Conservation (phyloP, 768 basidiomycete species). For the Strobilomyces echinocephalus region DNA sequence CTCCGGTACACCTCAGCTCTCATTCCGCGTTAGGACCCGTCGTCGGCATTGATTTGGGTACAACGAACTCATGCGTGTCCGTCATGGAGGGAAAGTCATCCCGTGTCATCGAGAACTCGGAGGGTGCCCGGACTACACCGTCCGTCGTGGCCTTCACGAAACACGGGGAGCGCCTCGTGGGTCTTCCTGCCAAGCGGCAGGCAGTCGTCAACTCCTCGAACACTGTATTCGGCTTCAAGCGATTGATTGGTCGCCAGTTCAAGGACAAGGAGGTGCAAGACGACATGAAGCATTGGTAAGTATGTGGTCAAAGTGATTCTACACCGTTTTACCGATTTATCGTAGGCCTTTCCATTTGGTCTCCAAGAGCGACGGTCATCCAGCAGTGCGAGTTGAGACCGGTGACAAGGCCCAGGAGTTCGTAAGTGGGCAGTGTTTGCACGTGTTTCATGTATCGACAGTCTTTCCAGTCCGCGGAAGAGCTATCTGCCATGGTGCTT, state of each 20-base stretch:
- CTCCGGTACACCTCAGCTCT: neutral
- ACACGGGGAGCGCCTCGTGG: constrained; percentile 93
- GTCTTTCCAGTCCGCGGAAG: constrained; percentile 66
- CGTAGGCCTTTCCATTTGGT: constrained; percentile 79
- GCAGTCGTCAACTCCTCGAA: constrained; percentile 93
- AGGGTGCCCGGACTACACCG: constrained; percentile 96
- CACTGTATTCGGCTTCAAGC: constrained; percentile 93
- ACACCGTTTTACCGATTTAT: constrained; percentile 1
- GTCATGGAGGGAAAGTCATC: constrained; percentile 95
- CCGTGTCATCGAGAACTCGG: constrained; percentile 94
- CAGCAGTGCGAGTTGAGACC: constrained; percentile 80
- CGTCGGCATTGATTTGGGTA: constrained; percentile 95
- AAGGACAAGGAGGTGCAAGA: constrained; percentile 90
- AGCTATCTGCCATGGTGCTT: constrained; percentile 83
- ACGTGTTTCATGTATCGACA: constrained; percentile 5
- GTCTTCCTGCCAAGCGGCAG: constrained; percentile 95
- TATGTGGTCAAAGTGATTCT: neutral
- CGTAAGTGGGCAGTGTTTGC: constrained; percentile 44
- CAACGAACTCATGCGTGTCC: constrained; percentile 87
- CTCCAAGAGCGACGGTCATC: constrained; percentile 64
- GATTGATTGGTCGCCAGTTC: constrained; percentile 91
- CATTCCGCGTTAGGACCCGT: constrained; percentile 58
- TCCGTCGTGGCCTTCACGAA: constrained; percentile 99
- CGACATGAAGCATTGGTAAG: constrained; percentile 80
- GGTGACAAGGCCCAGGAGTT: constrained; percentile 77